These are phyloP conservation scores for Syzygium grande DNA, from an alignment of 345 rosid species.

Conservation along the genomic window DNA sequence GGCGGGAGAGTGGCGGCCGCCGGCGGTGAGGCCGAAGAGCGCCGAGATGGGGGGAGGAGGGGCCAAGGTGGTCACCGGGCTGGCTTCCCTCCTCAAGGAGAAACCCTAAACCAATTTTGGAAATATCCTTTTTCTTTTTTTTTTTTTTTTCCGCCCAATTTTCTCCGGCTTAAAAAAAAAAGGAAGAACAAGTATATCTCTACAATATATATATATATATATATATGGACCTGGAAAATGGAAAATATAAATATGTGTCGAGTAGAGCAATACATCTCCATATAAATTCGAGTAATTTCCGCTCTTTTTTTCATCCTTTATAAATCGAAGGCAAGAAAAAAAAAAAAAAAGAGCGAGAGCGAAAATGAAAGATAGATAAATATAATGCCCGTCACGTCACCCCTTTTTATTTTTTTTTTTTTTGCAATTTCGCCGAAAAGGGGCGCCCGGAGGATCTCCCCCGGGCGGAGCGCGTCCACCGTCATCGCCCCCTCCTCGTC, in stretches of 20 bases:
- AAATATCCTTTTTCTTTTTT: not conserved
- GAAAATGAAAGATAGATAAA: not conserved
- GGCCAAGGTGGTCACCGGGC: constrained; percentile 71
- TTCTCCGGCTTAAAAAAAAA: constrained; percentile 10
- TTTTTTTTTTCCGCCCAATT: not conserved
- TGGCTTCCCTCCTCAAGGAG: constrained; percentile 76
- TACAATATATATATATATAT: not conserved
- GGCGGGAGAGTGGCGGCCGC: constrained; percentile 40
- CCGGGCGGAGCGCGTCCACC: not conserved
- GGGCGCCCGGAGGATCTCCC: not conserved
- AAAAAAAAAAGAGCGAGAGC: not conserved
- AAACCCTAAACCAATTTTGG: constrained; percentile 53
- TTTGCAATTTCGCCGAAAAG: not conserved
- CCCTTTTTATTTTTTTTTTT: too few relatives aligned
- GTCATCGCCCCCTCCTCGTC: not conserved
- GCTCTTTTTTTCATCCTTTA: not conserved
- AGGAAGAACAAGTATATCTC: not conserved
- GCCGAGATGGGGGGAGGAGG: constrained; percentile 56
- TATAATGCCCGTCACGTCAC: not conserved
- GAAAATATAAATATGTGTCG: not conserved
- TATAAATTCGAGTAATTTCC: not conserved
- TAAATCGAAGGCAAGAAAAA: not conserved
- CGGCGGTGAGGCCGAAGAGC: constrained; percentile 49
- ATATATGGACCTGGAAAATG: not conserved
- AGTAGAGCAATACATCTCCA: not conserved